Evolutionary conservation across 768 basidiomycete species (phyloP).

Genomic region (Leucosporidium yakuticum): DNA sequence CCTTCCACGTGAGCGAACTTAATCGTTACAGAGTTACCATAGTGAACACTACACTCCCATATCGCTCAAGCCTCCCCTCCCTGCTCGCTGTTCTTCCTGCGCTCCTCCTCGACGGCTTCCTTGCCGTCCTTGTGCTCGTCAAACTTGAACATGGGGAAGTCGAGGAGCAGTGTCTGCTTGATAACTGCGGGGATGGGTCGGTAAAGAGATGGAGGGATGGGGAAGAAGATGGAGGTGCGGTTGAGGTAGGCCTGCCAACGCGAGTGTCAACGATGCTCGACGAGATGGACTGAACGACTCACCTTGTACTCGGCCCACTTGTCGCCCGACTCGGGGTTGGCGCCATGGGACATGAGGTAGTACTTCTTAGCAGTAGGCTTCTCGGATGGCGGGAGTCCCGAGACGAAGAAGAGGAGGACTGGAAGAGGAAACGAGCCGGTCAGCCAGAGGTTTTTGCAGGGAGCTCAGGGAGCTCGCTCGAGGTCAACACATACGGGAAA

Average conservation of each 20-base stretch:
- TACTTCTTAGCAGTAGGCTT: slow-evolving; percentile 60
- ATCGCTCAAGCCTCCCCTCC: no score
- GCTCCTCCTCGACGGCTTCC: slow-evolving; percentile 46
- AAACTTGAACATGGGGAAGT: slow-evolving; percentile 60
- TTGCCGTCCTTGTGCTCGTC: slow-evolving; percentile 52
- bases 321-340: slow-evolving; percentile 41
- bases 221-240: slow-evolving; percentile 58
- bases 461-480: slow-evolving; percentile 11
- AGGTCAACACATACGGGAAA: slow-evolving; percentile 32
- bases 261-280: neutral
- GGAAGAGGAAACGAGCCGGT: slow-evolving; percentile 20
- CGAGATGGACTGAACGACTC: neutral
- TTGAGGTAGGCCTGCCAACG: slow-evolving; percentile 55
- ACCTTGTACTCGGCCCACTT: slow-evolving; percentile 49
- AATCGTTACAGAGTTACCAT: no score
- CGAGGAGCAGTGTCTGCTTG: slow-evolving; percentile 56
- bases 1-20: no score
- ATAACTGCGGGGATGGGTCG: slow-evolving; percentile 50
- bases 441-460: neutral
- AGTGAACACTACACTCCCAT: no score
- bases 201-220: slow-evolving; percentile 57
- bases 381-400: slow-evolving; percentile 65
- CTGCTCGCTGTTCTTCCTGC: neutral
- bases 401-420: slow-evolving; percentile 63
- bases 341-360: slow-evolving; percentile 53